Evolutionary conservation across 1,139 yeast genomes (phyloP), one percentile per base, ranked within the genome.

Genomic region (Yamadazyma friedrichii): DNA sequence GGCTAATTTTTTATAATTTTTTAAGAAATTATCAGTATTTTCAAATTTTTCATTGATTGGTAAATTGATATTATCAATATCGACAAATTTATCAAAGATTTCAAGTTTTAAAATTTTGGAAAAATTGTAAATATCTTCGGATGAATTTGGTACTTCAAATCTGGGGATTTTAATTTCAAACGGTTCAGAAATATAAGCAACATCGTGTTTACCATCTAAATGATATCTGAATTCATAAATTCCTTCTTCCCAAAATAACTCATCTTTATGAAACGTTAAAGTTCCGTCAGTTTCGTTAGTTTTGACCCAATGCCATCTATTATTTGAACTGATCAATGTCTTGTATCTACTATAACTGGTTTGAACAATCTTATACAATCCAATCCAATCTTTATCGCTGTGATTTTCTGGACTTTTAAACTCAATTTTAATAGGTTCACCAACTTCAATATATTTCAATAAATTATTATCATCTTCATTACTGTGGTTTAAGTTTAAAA

Each of bases 151-250:
- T 16, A 76, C 69, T 3, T 60, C 55, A n/a, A 79, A 50, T 16
- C 58, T 51, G 10, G 76, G 71, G 31, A 71, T 58, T 36, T 64
- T 70, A 35, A 87, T 70, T 58, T 82, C 86, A 62, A 87, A 84
- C n/a, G 93, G 89, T 45, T 72, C 74, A 0, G 93, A 80, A 36
- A 82, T 73, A 44, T 76, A 74, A 29, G 83, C 69, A 24, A 87
- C 95, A 46, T 80, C 84, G 58, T 88, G 95, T 45, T 82, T 78
- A 22, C 80, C 82, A 40, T 75, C 77, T 40, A 77, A 70, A 56
- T 88, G 95, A 54, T 84, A 85, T 59, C 95, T 73, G 53, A 87
- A 75, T 60, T 87, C 94, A 60, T 81, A 87, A 32, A 80, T 70
- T 0, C 95, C 95, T 41, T 76, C 79, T 51, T 82, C 84, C 81